phyloP scores from a whole-genome alignment of 2,329 filamentous ascomycete genomes.

The Cladosporium velox region DNA sequence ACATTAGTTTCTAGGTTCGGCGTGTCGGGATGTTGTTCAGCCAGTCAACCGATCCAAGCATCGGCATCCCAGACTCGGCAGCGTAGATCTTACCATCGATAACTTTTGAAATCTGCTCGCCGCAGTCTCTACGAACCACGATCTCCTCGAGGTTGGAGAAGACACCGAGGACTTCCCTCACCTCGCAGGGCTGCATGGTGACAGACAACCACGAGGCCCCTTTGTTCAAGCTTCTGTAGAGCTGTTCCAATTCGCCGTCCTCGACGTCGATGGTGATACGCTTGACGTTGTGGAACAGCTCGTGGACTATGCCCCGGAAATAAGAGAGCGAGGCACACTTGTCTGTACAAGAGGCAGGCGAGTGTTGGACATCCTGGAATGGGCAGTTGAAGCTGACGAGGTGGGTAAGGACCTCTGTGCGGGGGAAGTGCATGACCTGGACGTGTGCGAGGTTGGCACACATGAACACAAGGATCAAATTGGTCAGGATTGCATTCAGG shows the following conservation, averaged over 20 bases:
- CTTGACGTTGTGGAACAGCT: neutral
- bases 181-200: neutral
- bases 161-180: neutral
- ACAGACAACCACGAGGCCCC: neutral
- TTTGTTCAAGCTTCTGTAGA: neutral
- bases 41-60: neutral
- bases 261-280: neutral
- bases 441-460: neutral
- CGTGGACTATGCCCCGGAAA: neutral
- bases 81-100: neutral
- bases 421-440: neutral
- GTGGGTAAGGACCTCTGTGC: neutral
- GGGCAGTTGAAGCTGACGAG: neutral
- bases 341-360: neutral
- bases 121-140: neutral
- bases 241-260: too few relatives aligned
- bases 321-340: neutral
- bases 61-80: neutral
- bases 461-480: neutral
- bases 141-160: conserved; percentile 1
- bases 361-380: neutral
- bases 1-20: neutral
- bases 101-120: neutral
- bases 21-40: neutral
- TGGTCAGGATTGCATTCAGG: neutral